Evolutionary conservation across 257 asterid species (phyloP).

Genomic region (Euphrasia confusa): DNA sequence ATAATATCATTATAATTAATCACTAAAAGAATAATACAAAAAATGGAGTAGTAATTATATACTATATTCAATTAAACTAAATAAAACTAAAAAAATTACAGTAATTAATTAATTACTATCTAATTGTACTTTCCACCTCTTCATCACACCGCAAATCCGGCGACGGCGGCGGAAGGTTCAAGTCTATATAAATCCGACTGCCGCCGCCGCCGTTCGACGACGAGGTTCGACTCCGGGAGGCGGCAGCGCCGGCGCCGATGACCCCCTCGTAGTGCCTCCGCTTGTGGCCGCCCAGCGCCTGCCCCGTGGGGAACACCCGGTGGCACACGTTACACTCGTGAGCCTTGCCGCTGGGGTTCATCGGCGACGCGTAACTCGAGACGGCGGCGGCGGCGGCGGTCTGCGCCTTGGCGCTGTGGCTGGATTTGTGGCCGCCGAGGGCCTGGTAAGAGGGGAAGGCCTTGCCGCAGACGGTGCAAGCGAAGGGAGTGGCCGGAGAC

Average conservation of each 20-base stretch:
- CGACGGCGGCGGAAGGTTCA: conserved; percentile 43
- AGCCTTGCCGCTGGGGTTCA: conserved; percentile 56
- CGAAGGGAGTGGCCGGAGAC: conserved; percentile 26
- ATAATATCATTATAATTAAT: too few species aligned
- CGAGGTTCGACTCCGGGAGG: conserved; percentile 29
- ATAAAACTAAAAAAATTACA: not conserved
- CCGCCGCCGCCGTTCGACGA: conserved; percentile 35
- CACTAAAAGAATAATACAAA: too few species aligned
- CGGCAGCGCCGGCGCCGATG: conserved; percentile 43
- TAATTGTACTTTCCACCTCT: conserved; percentile 52
- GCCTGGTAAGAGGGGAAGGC: conserved; percentile 70
- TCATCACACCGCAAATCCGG: conserved; percentile 46
- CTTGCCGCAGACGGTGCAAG: conserved; percentile 61
- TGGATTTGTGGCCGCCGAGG: conserved; percentile 90
- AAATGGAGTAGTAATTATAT: not conserved
- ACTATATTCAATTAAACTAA: not conserved
- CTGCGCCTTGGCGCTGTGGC: conserved; percentile 55
- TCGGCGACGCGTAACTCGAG: conserved; percentile 24
- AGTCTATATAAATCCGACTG: conserved; percentile 32
- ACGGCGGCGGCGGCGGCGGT: conserved; percentile 13
- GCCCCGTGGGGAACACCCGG: conserved; percentile 70
- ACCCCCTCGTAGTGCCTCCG: conserved; percentile 82
- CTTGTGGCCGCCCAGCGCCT: conserved; percentile 95
- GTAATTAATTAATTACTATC: too few species aligned
- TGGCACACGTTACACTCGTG: conserved; percentile 72